Percentiles rank a stretch among this genome's conserved stretches.
Evolutionary conservation across 2,329 filamentous ascomycete species (phyloP).

Genomic region (Ophioceras dolichostomum): DNA sequence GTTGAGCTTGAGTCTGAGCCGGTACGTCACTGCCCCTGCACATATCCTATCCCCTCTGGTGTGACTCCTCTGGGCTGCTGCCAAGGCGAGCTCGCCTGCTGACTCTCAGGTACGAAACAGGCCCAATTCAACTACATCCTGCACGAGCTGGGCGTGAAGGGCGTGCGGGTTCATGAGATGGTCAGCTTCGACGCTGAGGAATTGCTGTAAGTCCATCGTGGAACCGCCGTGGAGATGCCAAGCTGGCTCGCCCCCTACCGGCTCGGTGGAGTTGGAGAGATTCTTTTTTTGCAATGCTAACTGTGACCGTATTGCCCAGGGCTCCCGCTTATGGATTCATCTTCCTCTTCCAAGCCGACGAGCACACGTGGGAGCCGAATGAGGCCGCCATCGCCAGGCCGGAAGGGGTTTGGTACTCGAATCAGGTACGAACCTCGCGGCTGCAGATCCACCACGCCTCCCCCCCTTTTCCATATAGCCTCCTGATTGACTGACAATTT

Average conservation of each 20-base stretch:
- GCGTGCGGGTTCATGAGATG: slow-evolving; percentile 66
- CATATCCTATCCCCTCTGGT: too few relatives aligned
- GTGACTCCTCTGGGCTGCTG: too few relatives aligned
- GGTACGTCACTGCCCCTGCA: slow-evolving; percentile 31
- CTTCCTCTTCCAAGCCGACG: slow-evolving; percentile 66
- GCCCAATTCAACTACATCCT: slow-evolving; percentile 81
- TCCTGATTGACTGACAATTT: too few relatives aligned
- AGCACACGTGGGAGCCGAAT: too few relatives aligned
- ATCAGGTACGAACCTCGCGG: too few relatives aligned
- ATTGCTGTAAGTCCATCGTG: slow-evolving; percentile 43
- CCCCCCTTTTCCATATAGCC: too few relatives aligned
- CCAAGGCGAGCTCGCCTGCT: slow-evolving; percentile 6
- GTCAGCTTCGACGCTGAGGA: slow-evolving; percentile 57
- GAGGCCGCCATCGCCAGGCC: too few relatives aligned
- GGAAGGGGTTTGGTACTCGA: too few relatives aligned
- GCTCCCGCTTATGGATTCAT: slow-evolving; percentile 76
- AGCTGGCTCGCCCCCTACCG: slow-evolving; percentile 1
- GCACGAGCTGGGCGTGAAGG: slow-evolving; percentile 60
- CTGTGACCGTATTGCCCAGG: too few relatives aligned
- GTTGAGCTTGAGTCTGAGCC: slow-evolving; percentile 85
- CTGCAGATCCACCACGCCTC: too few relatives aligned
- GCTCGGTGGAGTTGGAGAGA: too few relatives aligned
- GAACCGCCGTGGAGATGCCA: not conserved
- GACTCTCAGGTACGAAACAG: slow-evolving; percentile 29
- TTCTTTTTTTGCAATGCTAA: too few relatives aligned